Conservation (phyloP, 2,329 filamentous ascomycete species). For the Colletotrichum theobromicola region DNA sequence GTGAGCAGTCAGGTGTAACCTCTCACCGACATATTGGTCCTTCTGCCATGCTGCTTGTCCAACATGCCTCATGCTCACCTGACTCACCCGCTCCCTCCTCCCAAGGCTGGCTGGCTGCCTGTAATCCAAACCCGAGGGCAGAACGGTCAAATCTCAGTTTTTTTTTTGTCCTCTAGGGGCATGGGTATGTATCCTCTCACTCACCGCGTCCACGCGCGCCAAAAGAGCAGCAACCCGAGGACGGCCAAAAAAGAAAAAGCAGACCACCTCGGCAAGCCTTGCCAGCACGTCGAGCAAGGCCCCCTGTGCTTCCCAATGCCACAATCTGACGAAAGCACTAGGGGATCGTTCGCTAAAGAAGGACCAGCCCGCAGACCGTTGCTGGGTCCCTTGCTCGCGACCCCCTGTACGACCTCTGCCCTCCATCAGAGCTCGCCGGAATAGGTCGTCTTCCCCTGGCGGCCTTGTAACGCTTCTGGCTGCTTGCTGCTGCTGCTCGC, state of each 20-base stretch:
- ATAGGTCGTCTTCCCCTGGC: background rate
- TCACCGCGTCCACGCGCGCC: background rate
- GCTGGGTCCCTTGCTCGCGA: slow-evolving; percentile 6
- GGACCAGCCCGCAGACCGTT: slow-evolving; percentile 7
- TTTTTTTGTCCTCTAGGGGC: no score
- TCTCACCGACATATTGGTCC: slow-evolving; percentile 14
- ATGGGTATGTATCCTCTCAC: background rate
- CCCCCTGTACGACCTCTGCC: slow-evolving; percentile 16
- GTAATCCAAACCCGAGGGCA: background rate
- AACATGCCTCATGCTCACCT: background rate
- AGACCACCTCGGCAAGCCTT: background rate
- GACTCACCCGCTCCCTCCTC: background rate
- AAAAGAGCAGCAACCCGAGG: background rate
- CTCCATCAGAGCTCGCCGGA: slow-evolving; percentile 11
- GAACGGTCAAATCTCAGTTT: background rate
- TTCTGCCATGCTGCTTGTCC: background rate
- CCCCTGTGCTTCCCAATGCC: background rate
- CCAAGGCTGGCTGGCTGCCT: background rate
- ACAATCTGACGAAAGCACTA: slow-evolving; percentile 18
- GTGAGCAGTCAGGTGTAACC: slow-evolving; percentile 21
- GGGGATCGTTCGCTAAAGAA: slow-evolving; percentile 6
- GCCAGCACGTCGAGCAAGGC: background rate
- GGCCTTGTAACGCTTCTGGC: background rate
- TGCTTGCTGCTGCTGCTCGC: background rate
- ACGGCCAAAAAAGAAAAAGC: background rate